Evolutionary conservation across 169 alveolate species (phyloP).

Genomic region (Eimeria praecox): DNA sequence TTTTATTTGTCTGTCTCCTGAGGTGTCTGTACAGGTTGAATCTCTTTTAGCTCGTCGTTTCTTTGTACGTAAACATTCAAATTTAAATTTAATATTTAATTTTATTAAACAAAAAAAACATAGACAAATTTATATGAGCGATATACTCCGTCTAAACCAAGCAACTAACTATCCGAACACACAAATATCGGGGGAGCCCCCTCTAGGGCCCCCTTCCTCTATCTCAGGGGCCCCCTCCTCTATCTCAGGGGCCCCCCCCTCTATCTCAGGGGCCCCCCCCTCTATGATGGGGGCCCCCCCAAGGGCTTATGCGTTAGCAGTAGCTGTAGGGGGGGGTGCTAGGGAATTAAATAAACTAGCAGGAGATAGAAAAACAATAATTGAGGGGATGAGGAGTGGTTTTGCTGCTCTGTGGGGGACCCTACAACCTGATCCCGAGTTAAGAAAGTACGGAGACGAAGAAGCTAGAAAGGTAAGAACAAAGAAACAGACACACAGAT

Average conservation of each 20-base stretch:
- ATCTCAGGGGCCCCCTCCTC: not conserved
- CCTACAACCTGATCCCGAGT: constrained; percentile 73
- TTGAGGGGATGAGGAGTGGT: constrained; percentile 77
- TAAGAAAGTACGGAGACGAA: constrained; percentile 48
- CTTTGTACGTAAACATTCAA: constrained; percentile 57
- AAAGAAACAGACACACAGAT: too few species aligned
- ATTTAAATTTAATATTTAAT: constrained; percentile 56
- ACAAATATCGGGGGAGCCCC: not conserved
- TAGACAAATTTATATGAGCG: constrained; percentile 73
- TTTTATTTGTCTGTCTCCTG: too few species aligned
- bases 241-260: not conserved
- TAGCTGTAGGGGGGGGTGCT: constrained; percentile 31
- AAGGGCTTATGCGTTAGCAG: constrained; percentile 64
- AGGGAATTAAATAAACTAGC: constrained; percentile 36
- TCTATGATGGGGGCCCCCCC: not conserved
- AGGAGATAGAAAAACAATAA: not conserved
- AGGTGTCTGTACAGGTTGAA: constrained; percentile 54
- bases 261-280: too few species aligned
- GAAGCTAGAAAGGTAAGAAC: constrained; percentile 77
- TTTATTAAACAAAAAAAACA: constrained; percentile 60
- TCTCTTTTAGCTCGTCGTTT: constrained; percentile 70
- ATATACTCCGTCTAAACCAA: constrained; percentile 68
- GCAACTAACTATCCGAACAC: constrained; percentile 31
- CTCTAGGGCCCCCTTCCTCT: not conserved
- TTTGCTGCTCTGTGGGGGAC: constrained; percentile 79